Base-by-base conservation (phyloP, 2,329 filamentous ascomycete genomes). In the Fusarium hainanense region DNA sequence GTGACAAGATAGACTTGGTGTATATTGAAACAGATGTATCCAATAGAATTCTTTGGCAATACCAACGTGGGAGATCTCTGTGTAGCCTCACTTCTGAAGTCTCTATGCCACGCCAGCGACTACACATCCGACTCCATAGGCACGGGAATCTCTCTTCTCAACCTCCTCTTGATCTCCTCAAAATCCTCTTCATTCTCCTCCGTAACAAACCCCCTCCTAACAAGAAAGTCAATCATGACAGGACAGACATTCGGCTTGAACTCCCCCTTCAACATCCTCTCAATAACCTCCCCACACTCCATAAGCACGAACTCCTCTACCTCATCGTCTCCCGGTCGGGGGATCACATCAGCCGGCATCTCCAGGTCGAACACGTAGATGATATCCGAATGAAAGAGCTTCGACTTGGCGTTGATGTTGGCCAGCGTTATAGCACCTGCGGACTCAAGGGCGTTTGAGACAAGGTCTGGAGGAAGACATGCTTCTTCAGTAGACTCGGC, bases 241-340 rank as follows among this genome's bases (percentile, higher is more conserved):
- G 91, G 77, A 27, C 91, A 90, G 72, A 93, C 93, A 74, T 97
- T 96, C 0, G 93, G 91, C 83, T 97, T 97, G 82, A 97, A 97
- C 77, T 93, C 88, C 5, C 89, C 89, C 18, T 82, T 82, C 20
- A 84, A 79, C 82, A 97, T 83, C 3, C 89, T 88, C 55, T 81
- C 76, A 76, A 88, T 84, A 7, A 94, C 88, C 74, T 86, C 81
- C 0, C 77, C 76, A 13, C 94, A 82, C 12, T 79, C 85, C 88
- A 90, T 89, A 68, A 94, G 81, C 68, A 87, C 82, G 75, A 97
- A 97, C 65, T 88, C 87, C 64, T 92, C 89, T 1, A 97, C 93
- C 80, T 97, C 93, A 28, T 90, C 89, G 76, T 97, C 93, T 13
- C 88, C 85, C 0, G 93, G 92, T 68, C 84, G 86, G 1, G 90